Percentiles rank a stretch among this genome's conserved stretches.
phyloP scores from a whole-genome alignment of 1,139 yeast genomes.

The Saccharomyces hybrid region DNA sequence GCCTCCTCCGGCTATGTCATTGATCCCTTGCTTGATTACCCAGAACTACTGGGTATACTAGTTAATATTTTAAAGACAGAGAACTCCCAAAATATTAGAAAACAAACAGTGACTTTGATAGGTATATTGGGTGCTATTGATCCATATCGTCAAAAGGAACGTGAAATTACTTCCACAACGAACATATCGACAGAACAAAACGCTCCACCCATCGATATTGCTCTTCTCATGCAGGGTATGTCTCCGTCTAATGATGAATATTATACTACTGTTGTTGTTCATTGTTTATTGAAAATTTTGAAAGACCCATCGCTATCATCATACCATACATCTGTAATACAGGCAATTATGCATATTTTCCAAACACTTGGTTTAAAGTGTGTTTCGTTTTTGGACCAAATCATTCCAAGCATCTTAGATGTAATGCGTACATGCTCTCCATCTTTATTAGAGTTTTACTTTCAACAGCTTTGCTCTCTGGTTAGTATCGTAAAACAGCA shows the following conservation, averaged over 20 bases:
- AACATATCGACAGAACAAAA: constrained; percentile 67
- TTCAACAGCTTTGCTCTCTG: constrained; percentile 77
- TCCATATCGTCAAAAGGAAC: constrained; percentile 91
- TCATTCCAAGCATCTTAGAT: constrained; percentile 76
- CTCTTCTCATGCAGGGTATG: constrained; percentile 85
- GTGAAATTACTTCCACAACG: constrained; percentile 63
- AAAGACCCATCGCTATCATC: constrained; percentile 77
- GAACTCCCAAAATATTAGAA: constrained; percentile 61
- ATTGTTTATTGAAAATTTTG: constrained; percentile 73
- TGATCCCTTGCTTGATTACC: constrained; percentile 85
- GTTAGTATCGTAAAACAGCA: constrained; percentile 83
- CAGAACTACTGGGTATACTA: constrained; percentile 74
- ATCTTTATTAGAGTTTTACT: constrained; percentile 77
- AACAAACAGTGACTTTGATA: constrained; percentile 80
- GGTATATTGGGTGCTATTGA: constrained; percentile 96
- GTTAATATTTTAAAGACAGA: constrained; percentile 79
- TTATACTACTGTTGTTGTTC: constrained; percentile 90
- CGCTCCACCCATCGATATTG: constrained; percentile 85
- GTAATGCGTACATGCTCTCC: constrained; percentile 84
- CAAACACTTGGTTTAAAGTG: constrained; percentile 83
- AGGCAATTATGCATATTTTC: constrained; percentile 85
- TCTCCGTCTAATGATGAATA: constrained; percentile 92
- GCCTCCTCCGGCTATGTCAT: constrained; percentile 95
- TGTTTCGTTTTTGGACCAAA: constrained; percentile 77
- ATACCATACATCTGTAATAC: constrained; percentile 86